phyloP scores from a whole-genome alignment of 257 asterid genomes.

The Jaltomata sinuosa region DNA sequence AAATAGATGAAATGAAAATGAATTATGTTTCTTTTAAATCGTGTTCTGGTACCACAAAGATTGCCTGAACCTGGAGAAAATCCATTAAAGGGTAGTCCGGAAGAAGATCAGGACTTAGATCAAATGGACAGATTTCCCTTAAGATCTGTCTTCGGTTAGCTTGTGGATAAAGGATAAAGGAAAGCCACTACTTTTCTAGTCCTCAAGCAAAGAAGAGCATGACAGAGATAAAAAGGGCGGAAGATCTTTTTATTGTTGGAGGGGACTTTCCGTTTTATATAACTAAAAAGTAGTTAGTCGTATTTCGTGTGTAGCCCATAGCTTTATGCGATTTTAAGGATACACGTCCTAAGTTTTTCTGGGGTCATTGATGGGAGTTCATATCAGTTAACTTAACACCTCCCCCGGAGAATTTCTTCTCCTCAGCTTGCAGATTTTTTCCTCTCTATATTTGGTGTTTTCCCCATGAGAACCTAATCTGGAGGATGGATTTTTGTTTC shows the following conservation, averaged over 20 bases:
- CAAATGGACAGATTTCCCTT: background rate
- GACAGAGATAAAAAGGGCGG: background rate
- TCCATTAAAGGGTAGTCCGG: background rate
- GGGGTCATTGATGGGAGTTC: background rate
- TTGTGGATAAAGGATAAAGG: background rate
- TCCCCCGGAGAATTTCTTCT: background rate
- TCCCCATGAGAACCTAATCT: background rate
- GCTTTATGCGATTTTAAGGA: background rate
- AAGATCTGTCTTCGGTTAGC: background rate
- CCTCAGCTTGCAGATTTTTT: background rate
- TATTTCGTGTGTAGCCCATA: background rate
- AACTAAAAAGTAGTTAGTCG: background rate
- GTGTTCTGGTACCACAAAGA: no score
- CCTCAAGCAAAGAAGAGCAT: background rate
- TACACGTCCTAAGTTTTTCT: background rate
- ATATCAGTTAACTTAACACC: background rate
- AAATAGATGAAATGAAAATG: background rate
- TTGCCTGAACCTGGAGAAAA: no score
- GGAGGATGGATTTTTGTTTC: background rate
- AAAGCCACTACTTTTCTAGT: background rate
- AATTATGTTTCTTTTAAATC: background rate
- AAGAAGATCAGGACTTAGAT: background rate
- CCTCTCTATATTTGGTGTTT: background rate
- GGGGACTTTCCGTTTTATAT: no score
- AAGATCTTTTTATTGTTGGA: no score